These are phyloP conservation scores for Nyctanthes arbortristis DNA, from an alignment of 257 asterid genomes.

Conservation along the genomic window DNA sequence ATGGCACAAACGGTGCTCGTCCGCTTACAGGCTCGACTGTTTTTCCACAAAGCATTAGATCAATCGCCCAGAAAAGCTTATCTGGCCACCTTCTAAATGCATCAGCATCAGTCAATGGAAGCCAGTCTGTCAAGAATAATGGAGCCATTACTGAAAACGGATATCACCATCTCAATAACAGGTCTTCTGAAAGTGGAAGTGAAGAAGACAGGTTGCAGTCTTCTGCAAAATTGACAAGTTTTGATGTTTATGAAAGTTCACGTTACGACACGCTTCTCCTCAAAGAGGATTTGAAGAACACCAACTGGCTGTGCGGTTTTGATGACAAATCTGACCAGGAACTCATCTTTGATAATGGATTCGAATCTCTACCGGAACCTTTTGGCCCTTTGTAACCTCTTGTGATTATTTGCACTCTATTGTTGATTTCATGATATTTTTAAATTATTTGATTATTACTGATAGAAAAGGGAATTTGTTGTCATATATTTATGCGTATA, in stretches of 20 bases:
- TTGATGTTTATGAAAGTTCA: constrained; percentile 82
- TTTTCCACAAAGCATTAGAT: constrained; percentile 95
- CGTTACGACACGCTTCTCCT: constrained; percentile 79
- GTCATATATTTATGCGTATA: too few species aligned
- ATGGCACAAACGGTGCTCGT: constrained; percentile 64
- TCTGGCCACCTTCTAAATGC: constrained; percentile 11
- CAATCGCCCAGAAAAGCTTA: constrained; percentile 57
- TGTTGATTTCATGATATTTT: background rate
- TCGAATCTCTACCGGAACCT: constrained; percentile 90
- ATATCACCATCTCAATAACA: constrained; percentile 34
- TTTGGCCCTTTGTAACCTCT: constrained; percentile 64
- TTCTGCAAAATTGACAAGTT: constrained; percentile 56
- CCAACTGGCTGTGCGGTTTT: constrained; percentile 82
- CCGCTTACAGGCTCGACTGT: constrained; percentile 75
- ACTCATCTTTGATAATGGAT: constrained; percentile 80
- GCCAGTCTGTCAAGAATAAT: constrained; percentile 29
- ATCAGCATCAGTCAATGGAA: constrained; percentile 49
- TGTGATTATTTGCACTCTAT: too few species aligned
- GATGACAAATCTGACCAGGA: constrained; percentile 86
- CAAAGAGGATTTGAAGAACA: constrained; percentile 85
- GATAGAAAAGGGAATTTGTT: too few species aligned
- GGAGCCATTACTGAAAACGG: constrained; percentile 53
- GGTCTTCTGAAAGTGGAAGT: constrained; percentile 60
- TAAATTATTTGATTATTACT: too few species aligned
- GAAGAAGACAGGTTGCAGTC: constrained; percentile 59